Base-by-base conservation (phyloP, 2,329 filamentous ascomycete genomes). In the Macrophomina pseudophaseolina region DNA sequence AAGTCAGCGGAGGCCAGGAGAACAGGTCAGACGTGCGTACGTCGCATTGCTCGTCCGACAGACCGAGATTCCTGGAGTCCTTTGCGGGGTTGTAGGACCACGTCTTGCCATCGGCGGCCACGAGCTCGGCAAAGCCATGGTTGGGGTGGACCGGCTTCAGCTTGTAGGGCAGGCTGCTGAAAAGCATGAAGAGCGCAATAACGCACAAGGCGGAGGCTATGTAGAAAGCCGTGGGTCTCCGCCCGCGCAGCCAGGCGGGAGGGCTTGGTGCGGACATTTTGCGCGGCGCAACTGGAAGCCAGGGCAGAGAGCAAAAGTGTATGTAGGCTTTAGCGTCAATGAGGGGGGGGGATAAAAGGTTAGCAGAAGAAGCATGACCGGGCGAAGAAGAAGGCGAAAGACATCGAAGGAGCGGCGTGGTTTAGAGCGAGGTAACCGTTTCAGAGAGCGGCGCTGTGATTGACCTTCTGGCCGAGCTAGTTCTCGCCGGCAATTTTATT, bases 1-100 rank as follows among this genome's bases (percentile, higher is more conserved):
- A 3, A 5, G 44, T 58, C 40, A 65, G 38, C 7, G 3, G 14
- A 49, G 42, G 30, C 4, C 18, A 18, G 3, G 28, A 35, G 28
- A 49, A n/a, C 23, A 6, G 40, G 2, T 8, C 8, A 12, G 23
- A 14, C 11, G 46, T 12, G 6, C 48, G 23, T 16, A 66, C 56
- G 44, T 66, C 49, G 23, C 65, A 66, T 38, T 66, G 65, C n/a
- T 53, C 56, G 14, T 66, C 65, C 9, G 56, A 28, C 14, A 66
- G 48, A 7, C 56, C 56, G 5, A 53, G 58, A 33, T 66, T 66
- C 11, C 48, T n/a, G 12, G 65, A 38, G 40, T 66, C 65, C 5
- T 33, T 53, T n/a, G 32, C 44, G 5, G 58, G 9, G 2, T 63
- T 38, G 49, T 63, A 66, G 18, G 48, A 46, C 65, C 65, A 66